phyloP scores from a whole-genome alignment of 495 filamentous ascomycete genomes.

The Coniosporium apollinis region DNA sequence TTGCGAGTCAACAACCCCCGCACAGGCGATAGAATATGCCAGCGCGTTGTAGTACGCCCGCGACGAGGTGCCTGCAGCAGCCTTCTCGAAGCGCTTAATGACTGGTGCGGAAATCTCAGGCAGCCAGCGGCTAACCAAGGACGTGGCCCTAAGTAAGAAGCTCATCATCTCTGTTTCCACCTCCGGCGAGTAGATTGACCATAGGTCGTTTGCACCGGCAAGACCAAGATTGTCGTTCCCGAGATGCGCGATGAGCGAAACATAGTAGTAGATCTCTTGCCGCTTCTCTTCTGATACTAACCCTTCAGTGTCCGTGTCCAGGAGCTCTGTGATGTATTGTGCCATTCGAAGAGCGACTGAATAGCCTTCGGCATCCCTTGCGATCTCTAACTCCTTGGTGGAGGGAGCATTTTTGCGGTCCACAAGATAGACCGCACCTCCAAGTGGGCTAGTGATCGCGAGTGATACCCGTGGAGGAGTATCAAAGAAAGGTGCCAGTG shows the following conservation, averaged over 20 bases:
- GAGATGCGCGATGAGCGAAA: constrained; percentile 39
- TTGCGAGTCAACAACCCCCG: constrained; percentile 11
- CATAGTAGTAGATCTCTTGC: constrained; percentile 21
- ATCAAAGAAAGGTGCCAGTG: constrained; percentile 43
- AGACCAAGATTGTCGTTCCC: constrained; percentile 48
- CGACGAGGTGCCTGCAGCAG: not conserved
- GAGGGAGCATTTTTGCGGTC: constrained; percentile 12
- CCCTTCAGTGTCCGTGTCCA: constrained; percentile 21
- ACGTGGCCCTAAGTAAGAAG: constrained; percentile 32
- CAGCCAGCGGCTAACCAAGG: not conserved
- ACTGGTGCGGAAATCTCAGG: not conserved
- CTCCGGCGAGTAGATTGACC: constrained; percentile 29
- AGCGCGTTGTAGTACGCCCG: constrained; percentile 10
- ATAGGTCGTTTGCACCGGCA: constrained; percentile 37
- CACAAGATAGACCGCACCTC: constrained; percentile 52
- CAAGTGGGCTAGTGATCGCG: constrained; percentile 53
- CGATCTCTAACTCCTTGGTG: constrained; percentile 11
- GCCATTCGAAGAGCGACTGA: constrained; percentile 61
- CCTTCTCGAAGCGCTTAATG: not conserved
- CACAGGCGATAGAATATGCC: constrained; percentile 3
- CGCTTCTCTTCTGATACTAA: constrained; percentile 5
- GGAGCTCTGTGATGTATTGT: constrained; percentile 41
- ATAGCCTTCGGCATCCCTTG: constrained; percentile 47
- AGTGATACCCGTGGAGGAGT: constrained; percentile 41
- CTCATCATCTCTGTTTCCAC: constrained; percentile 43